Base-by-base conservation (phyloP, 768 basidiomycete genomes). In the Panellus pusillus region DNA sequence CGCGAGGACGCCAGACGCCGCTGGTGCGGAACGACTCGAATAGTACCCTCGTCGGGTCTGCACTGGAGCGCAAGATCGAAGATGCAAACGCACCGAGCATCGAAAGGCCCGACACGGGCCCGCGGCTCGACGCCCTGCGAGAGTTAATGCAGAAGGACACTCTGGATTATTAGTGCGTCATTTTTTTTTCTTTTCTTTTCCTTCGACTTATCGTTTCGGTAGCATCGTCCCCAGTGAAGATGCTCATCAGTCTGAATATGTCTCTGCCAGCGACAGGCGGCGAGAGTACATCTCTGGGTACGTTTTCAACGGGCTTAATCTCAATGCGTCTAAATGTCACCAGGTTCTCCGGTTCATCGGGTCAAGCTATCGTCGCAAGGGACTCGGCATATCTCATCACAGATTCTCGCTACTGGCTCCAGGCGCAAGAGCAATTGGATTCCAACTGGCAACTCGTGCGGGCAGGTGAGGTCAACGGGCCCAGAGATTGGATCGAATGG, bases 361-460 rank as follows among this genome's bases (percentile, higher is more conserved):
- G 91, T 14, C 74, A 83, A 54, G 91, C 87, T 11, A 78, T 93
- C 41, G 69, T 93, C 27, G 84, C 88, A 4, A 74, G 74, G 64
- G 76, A 74, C 6, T 71, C 78, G 8, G 91, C 91, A 8, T 91
- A 90, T 62, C 74, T 93, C 40, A 72, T 92, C 58, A 84, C 83
- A 17, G 91, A 93, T 66, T 86, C 91, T 9, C 80, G 90, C 13
- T 93, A 93, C 64, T 93, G 89, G 88, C 61, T 83, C 1, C 91
- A 93, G 70, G 89, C 91, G 15, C 74, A 76, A 8, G 74, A 79
- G 4, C 81, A 92, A 57, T 66, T 90, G 24, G 89, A 93, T 69
- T 37, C 67, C 5, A 86, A 91, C 63, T 96, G 93, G 93, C 72
- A 73, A 14, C 47, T 92, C 18, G 74, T 92, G 29, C 72, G 72